These are phyloP conservation scores for Leucogyrophana mollusca DNA, from an alignment of 768 basidiomycete species.

Conservation along the genomic window DNA sequence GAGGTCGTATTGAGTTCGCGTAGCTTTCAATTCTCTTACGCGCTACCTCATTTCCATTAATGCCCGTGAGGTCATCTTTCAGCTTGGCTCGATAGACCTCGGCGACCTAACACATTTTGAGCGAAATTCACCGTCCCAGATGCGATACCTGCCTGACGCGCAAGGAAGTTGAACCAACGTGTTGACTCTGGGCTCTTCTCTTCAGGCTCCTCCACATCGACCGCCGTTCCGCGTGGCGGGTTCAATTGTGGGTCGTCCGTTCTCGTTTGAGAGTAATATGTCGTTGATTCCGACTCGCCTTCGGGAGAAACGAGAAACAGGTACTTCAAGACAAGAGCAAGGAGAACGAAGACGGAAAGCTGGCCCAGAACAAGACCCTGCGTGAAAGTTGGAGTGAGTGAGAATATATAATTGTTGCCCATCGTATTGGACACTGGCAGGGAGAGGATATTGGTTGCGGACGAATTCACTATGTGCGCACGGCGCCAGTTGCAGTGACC, in stretches of 20 bases:
- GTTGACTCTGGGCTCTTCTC: constrained; percentile 60
- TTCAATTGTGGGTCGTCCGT: constrained; percentile 43
- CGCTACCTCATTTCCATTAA: constrained; percentile 82
- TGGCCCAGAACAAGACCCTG: constrained; percentile 94
- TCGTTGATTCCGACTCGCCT: constrained; percentile 50
- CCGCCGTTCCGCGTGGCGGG: constrained; percentile 21
- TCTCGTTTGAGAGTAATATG: constrained; percentile 60
- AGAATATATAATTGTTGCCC: constrained; percentile 58
- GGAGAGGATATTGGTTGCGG: too few species aligned
- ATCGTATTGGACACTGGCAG: constrained; percentile 9
- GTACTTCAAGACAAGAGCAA: constrained; percentile 85
- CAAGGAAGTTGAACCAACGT: constrained; percentile 88
- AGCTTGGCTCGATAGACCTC: constrained; percentile 78
- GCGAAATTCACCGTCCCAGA: background rate
- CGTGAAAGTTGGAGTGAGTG: constrained; percentile 87
- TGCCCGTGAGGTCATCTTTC: constrained; percentile 63
- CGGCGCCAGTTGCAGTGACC: too few species aligned
- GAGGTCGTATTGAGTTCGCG: constrained; percentile 74
- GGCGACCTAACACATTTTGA: constrained; percentile 45
- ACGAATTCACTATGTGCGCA: too few species aligned
- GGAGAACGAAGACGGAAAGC: constrained; percentile 77
- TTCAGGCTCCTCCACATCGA: background rate
- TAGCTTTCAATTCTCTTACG: constrained; percentile 77
- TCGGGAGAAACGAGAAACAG: constrained; percentile 86
- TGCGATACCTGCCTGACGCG: constrained; percentile 64